A percentile compares a stretch with the other conserved stretches of the same genome.
These are phyloP conservation scores for Cyclostephanos tholiformis DNA, from an alignment of 108 stramenopile genomes.

Conservation along the genomic window DNA sequence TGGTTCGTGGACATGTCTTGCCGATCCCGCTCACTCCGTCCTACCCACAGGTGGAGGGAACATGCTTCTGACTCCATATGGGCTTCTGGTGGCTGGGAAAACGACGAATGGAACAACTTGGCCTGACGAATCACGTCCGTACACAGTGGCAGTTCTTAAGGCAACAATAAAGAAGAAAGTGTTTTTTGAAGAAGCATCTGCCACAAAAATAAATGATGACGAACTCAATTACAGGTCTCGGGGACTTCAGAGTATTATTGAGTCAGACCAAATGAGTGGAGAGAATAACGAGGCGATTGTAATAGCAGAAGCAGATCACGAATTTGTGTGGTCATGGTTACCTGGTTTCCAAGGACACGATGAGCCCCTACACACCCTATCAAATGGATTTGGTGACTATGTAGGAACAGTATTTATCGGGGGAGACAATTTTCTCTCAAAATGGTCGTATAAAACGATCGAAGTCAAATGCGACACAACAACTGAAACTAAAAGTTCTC, in stretches of 20 bases:
- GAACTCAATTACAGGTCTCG: constrained; percentile 20
- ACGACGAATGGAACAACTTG: constrained; percentile 70
- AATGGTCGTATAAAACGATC: constrained; percentile 75
- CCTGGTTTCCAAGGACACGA: constrained; percentile 92
- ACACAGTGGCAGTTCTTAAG: constrained; percentile 83
- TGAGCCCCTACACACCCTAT: constrained; percentile 87
- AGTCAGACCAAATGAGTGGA: constrained; percentile 12
- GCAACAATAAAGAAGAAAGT: constrained; percentile 70
- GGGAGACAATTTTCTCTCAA: constrained; percentile 87
- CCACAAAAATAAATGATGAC: constrained; percentile 34
- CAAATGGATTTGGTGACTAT: constrained; percentile 83
- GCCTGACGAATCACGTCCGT: constrained; percentile 70
- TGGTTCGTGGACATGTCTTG: constrained; percentile 85
- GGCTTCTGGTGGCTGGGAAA: constrained; percentile 88
- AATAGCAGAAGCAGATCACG: constrained; percentile 51
- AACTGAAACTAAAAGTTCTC: constrained; percentile 34
- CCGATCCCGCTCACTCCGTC: constrained; percentile 80
- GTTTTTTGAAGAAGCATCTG: constrained; percentile 11
- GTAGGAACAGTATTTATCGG: constrained; percentile 89
- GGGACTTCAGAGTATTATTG: constrained; percentile 19
- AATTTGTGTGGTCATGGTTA: constrained; percentile 94
- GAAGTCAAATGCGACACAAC: constrained; percentile 36
- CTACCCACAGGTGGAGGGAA: constrained; percentile 83
- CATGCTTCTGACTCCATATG: constrained; percentile 87
- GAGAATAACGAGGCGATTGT: constrained; percentile 21